phyloP scores from a whole-genome alignment of 2,329 filamentous ascomycete species.

The Exophiala oligosperma region DNA sequence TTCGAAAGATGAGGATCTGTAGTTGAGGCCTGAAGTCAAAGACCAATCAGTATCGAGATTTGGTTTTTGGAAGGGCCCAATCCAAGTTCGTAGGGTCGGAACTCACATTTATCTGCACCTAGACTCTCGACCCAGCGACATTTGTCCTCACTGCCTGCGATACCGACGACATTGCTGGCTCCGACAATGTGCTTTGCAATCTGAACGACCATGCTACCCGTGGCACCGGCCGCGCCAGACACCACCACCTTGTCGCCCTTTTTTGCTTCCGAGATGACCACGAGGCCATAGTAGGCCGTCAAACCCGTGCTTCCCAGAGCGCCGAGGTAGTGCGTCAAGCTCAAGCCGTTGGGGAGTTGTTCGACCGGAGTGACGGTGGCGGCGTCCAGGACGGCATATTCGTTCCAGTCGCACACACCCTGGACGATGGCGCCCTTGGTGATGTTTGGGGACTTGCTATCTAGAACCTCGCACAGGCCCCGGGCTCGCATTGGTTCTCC shows the following conservation, averaged over 20 bases:
- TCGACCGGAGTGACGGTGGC: neutral
- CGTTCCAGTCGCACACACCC: slow-evolving; percentile 38
- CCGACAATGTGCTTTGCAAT: slow-evolving; percentile 54
- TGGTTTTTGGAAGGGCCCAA: no score
- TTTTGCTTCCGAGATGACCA: slow-evolving; percentile 66
- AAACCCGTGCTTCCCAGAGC: slow-evolving; percentile 53
- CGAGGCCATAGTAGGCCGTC: slow-evolving; percentile 75
- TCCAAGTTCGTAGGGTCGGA: no score
- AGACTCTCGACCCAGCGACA: slow-evolving; percentile 66
- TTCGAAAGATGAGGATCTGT: slow-evolving; percentile 64
- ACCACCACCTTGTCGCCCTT: slow-evolving; percentile 73
- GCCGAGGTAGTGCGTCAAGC: slow-evolving; percentile 43
- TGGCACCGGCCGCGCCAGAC: slow-evolving; percentile 75
- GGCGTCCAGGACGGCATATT: slow-evolving; percentile 39
- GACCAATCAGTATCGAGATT: neutral
- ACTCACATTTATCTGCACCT: slow-evolving; percentile 59
- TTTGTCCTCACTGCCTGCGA: slow-evolving; percentile 68
- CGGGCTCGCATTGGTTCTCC: slow-evolving; percentile 41
- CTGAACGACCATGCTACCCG: slow-evolving; percentile 69
- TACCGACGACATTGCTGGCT: slow-evolving; percentile 58
- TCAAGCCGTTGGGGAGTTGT: slow-evolving; percentile 12
- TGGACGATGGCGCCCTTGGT: slow-evolving; percentile 38
- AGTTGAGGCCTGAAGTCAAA: slow-evolving; percentile 52
- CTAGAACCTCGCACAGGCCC: slow-evolving; percentile 39
- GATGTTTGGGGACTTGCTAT: slow-evolving; percentile 33